Evolutionary conservation across 139 green algal genomes (phyloP).

Genomic region (Micractinium sp.): DNA sequence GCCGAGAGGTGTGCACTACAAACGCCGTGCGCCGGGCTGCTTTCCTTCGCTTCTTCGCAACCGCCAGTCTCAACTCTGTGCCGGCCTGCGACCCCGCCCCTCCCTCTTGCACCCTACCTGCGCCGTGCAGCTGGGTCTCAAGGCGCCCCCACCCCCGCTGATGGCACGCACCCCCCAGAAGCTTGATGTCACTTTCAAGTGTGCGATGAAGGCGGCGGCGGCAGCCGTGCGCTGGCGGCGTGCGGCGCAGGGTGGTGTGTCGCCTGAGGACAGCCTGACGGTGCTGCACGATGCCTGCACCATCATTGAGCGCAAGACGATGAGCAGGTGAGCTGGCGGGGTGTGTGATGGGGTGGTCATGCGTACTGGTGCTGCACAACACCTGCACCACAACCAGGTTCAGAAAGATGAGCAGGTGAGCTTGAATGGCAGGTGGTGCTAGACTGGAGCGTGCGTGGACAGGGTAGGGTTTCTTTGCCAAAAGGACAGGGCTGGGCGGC

Average conservation of each 20-base stretch:
- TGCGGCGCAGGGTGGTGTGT: background rate
- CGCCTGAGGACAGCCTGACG: background rate
- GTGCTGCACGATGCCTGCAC: slow-evolving; percentile 16
- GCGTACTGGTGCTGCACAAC: background rate
- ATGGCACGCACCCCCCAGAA: background rate
- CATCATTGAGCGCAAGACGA: slow-evolving; percentile 15
- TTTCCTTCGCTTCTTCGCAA: background rate
- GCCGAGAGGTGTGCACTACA: too few species aligned
- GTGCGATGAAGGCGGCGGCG: background rate
- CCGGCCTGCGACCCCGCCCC: too few species aligned
- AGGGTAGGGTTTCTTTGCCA: too few species aligned
- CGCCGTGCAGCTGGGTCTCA: background rate
- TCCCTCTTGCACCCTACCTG: too few species aligned
- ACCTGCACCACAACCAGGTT: background rate
- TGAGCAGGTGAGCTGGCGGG: background rate
- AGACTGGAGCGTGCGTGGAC: background rate
- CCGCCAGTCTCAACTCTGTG: background rate
- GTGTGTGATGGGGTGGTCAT: background rate
- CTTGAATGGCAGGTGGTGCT: background rate
- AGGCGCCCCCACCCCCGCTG: background rate
- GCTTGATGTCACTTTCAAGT: background rate
- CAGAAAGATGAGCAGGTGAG: too few species aligned
- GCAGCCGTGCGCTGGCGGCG: background rate
- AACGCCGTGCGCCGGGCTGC: too few species aligned
- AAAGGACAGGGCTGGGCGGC: too few species aligned